A percentile compares a stretch with the other conserved stretches of the same genome.
Conservation (phyloP, 2,329 filamentous ascomycete species). For the Biscogniauxia mediterranea region DNA sequence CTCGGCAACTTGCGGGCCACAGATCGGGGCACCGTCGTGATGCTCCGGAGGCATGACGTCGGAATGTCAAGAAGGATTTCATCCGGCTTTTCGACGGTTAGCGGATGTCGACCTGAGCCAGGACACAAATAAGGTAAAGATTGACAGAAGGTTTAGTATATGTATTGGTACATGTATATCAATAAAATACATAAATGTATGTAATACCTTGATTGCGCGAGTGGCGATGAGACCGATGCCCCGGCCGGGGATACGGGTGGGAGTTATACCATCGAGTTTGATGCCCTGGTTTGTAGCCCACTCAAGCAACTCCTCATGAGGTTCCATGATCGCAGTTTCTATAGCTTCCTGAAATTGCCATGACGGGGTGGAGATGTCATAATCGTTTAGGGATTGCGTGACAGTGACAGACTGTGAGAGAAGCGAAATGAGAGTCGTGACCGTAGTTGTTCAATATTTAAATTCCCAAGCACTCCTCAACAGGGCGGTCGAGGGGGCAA, state of each 20-base stretch:
- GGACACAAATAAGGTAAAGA: not conserved
- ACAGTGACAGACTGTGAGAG: not conserved
- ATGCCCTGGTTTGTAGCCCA: constrained; percentile 70
- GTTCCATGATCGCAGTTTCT: constrained; percentile 21
- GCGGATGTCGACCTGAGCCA: not conserved
- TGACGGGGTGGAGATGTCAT: not conserved
- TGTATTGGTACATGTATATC: too few relatives aligned
- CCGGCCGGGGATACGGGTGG: constrained; percentile 65
- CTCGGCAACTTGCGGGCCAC: constrained; percentile 53
- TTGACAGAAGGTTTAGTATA: too few relatives aligned
- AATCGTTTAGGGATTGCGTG: not conserved
- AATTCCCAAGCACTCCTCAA: not conserved
- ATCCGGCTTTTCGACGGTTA: constrained; percentile 43
- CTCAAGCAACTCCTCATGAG: constrained; percentile 53
- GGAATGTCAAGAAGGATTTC: constrained; percentile 66
- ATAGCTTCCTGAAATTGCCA: not conserved
- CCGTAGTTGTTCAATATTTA: too few relatives aligned
- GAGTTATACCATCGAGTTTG: constrained; percentile 63
- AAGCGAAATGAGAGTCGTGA: not conserved
- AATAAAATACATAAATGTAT: not conserved
- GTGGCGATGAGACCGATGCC: constrained; percentile 78
- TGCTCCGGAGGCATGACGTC: constrained; percentile 59
- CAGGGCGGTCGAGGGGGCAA: not conserved
- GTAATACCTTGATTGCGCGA: constrained; percentile 62
- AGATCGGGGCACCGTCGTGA: constrained; percentile 55